Evolutionary conservation across 768 basidiomycete genomes (phyloP).

Genomic region (Hortiboletus flavorubellus): DNA sequence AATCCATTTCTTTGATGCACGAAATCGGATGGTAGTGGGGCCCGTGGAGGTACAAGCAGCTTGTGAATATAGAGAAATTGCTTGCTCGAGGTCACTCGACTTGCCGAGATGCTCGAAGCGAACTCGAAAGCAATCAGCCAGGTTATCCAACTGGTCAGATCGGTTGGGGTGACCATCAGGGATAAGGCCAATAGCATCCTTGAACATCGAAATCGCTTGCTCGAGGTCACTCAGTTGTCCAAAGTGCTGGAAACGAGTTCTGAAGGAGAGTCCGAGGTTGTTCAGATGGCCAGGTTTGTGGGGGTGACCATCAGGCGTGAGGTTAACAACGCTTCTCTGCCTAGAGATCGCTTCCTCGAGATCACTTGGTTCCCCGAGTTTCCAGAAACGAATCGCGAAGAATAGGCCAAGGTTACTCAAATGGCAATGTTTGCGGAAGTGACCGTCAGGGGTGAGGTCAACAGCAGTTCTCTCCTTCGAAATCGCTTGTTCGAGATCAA

Average conservation of each 20-base stretch:
- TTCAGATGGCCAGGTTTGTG: background rate
- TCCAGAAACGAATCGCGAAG: background rate
- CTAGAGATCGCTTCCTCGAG: background rate
- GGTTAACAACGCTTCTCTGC: background rate
- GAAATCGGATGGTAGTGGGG: background rate
- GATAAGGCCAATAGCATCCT: no score
- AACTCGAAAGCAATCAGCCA: background rate
- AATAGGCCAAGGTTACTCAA: background rate
- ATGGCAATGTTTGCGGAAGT: background rate
- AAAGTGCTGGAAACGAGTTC: background rate
- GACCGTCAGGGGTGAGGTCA: background rate
- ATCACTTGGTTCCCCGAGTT: background rate
- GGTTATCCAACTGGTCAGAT: background rate
- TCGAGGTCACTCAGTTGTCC: no score
- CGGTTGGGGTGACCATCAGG: background rate
- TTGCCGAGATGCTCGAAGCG: background rate
- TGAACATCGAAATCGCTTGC: no score
- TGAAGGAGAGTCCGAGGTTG: background rate
- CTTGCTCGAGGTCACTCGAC: background rate
- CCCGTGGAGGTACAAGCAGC: conserved; percentile 2
- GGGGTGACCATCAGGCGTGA: background rate
- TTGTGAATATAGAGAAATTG: conserved; percentile 1
- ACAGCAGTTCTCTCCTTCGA: background rate
- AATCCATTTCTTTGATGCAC: conserved; percentile 9
- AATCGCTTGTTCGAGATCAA: background rate